These are phyloP conservation scores for Pyricularia grisea DNA, from an alignment of 2,329 filamentous ascomycete genomes.

Conservation along the genomic window DNA sequence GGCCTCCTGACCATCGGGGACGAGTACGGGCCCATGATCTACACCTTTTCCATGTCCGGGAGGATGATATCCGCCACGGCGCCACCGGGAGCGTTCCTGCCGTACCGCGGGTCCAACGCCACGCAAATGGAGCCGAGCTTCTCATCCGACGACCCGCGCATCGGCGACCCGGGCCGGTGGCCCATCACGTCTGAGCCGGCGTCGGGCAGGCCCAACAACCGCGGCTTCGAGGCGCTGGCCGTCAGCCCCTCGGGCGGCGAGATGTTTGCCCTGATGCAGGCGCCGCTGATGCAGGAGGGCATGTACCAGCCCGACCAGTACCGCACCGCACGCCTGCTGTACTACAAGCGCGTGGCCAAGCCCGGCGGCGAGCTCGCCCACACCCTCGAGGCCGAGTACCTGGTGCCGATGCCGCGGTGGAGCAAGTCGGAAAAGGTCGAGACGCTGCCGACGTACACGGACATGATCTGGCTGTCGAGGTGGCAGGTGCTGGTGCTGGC, in stretches of 20 bases:
- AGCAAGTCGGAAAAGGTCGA: background rate
- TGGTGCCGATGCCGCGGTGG: slow-evolving; percentile 48
- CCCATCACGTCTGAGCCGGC: slow-evolving; percentile 46
- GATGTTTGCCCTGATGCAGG: slow-evolving; percentile 58
- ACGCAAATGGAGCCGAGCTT: slow-evolving; percentile 30
- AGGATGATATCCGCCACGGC: slow-evolving; percentile 53
- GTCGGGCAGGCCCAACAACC: slow-evolving; percentile 60
- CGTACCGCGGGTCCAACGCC: slow-evolving; percentile 27
- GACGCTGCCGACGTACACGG: background rate
- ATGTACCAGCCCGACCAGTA: slow-evolving; percentile 25
- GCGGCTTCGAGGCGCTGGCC: slow-evolving; percentile 64
- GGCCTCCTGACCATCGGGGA: slow-evolving; percentile 61
- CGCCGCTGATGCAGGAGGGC: slow-evolving; percentile 44
- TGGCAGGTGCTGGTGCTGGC: slow-evolving; percentile 59
- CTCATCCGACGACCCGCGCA: slow-evolving; percentile 52
- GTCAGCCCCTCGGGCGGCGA: slow-evolving; percentile 52
- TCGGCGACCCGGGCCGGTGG: slow-evolving; percentile 40
- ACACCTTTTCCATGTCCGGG: slow-evolving; percentile 50
- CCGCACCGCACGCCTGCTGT: slow-evolving; percentile 50
- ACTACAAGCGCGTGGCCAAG: slow-evolving; percentile 43
- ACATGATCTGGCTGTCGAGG: slow-evolving; percentile 23
- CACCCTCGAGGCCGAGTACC: slow-evolving; percentile 46
- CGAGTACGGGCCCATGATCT: slow-evolving; percentile 63
- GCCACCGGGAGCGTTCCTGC: slow-evolving; percentile 55
- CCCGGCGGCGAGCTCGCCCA: slow-evolving; percentile 28